A percentile compares a stretch with the other conserved stretches of the same genome.
Evolutionary conservation across 129 eudicot species (phyloP).

Genomic region (Saussurea involucrata): DNA sequence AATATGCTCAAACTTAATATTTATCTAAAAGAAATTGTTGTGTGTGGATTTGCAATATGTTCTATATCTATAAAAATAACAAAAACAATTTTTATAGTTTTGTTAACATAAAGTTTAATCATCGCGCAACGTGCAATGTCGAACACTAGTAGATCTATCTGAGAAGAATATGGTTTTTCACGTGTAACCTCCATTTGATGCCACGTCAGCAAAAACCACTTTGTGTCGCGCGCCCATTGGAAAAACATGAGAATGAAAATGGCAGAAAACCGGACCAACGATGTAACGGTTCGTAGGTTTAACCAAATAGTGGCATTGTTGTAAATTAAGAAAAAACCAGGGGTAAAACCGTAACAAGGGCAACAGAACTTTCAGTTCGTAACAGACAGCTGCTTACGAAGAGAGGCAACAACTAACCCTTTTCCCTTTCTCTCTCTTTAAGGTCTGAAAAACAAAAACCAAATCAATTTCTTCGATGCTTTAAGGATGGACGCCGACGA

Average conservation of each 20-base stretch:
- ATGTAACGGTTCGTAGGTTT: conserved; percentile 16
- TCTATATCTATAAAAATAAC: too few species aligned
- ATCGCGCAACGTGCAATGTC: too few species aligned
- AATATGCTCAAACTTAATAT: too few species aligned
- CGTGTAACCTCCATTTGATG: not conserved
- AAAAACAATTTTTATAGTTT: too few species aligned
- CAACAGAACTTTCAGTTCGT: conserved; percentile 55
- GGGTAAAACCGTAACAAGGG: conserved; percentile 37
- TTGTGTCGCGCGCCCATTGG: conserved; percentile 27
- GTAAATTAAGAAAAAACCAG: conserved; percentile 14
- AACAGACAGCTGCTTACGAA: conserved; percentile 53
- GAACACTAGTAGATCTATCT: not conserved
- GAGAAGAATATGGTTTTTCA: not conserved
- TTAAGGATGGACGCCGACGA: conserved; percentile 58
- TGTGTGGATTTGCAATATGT: too few species aligned
- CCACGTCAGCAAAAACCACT: conserved; percentile 8
- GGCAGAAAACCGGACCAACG: conserved; percentile 35
- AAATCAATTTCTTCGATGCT: conserved; percentile 17
- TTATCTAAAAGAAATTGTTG: too few species aligned
- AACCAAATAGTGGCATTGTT: conserved; percentile 19
- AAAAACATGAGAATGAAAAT: conserved; percentile 11
- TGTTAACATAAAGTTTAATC: too few species aligned
- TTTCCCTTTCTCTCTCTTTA: conserved; percentile 14
- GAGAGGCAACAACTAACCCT: conserved; percentile 32
- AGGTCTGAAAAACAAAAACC: not conserved